Evolutionary conservation across 495 filamentous ascomycete species (phyloP).

Genomic region (Neurospora sp.): DNA sequence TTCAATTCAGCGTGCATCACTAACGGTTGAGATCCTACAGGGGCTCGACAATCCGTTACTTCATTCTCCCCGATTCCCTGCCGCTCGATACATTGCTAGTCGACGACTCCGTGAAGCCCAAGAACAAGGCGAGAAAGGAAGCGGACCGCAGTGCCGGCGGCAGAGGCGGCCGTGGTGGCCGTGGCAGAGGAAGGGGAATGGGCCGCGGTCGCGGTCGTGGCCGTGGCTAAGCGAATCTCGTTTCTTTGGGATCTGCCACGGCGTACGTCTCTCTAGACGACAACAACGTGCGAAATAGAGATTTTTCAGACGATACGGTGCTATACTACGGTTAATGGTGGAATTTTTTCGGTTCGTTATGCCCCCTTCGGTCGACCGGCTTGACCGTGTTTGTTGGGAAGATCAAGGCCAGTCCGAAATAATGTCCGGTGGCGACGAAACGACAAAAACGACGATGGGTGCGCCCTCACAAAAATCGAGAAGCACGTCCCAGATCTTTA

Average conservation of each 20-base stretch:
- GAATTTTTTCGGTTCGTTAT: neutral
- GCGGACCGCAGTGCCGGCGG: constrained; percentile 53
- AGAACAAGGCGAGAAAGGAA: constrained; percentile 99
- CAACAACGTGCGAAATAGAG: neutral
- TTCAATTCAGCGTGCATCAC: neutral
- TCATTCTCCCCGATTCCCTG: constrained; percentile 81
- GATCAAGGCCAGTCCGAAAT: neutral
- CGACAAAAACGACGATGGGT: neutral
- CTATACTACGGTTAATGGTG: neutral
- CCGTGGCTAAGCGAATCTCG: constrained; percentile 5
- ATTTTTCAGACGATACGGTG: neutral
- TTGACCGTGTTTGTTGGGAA: neutral
- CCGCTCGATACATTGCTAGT: constrained; percentile 90
- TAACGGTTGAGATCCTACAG: constrained; percentile 31
- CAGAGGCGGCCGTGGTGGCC: constrained; percentile 48
- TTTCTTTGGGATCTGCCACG: neutral
- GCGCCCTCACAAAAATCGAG: neutral
- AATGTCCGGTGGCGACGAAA: neutral
- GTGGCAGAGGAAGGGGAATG: constrained; percentile 46
- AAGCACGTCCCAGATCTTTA: neutral
- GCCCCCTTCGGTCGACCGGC: neutral
- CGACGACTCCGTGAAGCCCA: constrained; percentile 93
- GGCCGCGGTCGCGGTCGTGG: constrained; percentile 14
- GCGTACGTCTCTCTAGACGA: neutral
- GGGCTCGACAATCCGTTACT: constrained; percentile 86